Percentiles rank a stretch among this genome's conserved stretches.
Evolutionary conservation across 805 yeast species (phyloP).

Genomic region (Candida saitoana): DNA sequence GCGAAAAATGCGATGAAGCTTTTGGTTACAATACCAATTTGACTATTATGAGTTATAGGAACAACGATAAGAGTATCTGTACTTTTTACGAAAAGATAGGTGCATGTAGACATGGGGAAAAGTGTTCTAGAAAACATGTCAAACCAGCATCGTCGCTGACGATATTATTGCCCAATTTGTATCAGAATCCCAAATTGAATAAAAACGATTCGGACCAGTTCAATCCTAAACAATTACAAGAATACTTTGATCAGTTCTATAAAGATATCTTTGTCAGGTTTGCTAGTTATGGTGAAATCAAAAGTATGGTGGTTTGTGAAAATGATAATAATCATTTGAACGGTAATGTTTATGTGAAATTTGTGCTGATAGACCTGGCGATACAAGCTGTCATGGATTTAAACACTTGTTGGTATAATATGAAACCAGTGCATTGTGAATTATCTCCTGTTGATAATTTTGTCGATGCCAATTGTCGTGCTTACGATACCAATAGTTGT

Average conservation of each 20-base stretch:
- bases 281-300: conserved; percentile 47
- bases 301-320: conserved; percentile 70
- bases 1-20: not conserved
- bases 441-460: conserved; percentile 70
- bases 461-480: conserved; percentile 70
- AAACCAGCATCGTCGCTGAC: conserved; percentile 65
- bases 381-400: conserved; percentile 54
- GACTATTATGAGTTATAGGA: conserved; percentile 3
- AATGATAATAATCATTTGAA: conserved; percentile 77
- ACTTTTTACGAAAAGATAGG: conserved; percentile 79
- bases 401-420: conserved; percentile 78
- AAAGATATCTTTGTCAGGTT: conserved; percentile 69
- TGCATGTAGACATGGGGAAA: conserved; percentile 89
- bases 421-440: conserved; percentile 75
- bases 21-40: not conserved
- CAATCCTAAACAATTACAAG: conserved; percentile 36
- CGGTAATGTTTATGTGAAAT: conserved; percentile 81
- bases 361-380: conserved; percentile 54
- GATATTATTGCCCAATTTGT: conserved; percentile 60
- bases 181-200: conserved; percentile 54
- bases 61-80: conserved; percentile 22
- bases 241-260: conserved; percentile 56
- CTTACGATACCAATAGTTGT: conserved; percentile 61
- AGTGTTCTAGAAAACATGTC: conserved; percentile 71
- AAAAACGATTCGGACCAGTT: conserved; percentile 27